These are phyloP conservation scores for Colletotrichum musae DNA, from an alignment of 2,329 filamentous ascomycete species.

Conservation along the genomic window DNA sequence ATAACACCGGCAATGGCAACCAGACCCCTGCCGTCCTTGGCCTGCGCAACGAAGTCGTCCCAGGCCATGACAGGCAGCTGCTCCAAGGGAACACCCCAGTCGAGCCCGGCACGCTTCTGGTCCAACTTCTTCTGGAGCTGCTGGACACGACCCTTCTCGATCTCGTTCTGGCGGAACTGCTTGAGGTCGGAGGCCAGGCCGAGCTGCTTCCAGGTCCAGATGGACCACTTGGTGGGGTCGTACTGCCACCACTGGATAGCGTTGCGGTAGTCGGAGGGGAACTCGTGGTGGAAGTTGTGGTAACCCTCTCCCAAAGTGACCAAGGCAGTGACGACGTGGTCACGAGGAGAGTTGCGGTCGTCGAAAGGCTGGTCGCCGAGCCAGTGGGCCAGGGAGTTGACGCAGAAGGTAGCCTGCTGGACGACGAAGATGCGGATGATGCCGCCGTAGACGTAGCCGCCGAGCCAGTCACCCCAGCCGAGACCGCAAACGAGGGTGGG, in stretches of 20 bases:
- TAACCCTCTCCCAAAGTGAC: conserved; percentile 91
- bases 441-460: conserved; percentile 87
- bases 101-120: conserved; percentile 84
- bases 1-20: conserved; percentile 87
- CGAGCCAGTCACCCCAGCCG: conserved; percentile 84
- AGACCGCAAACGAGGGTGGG: conserved; percentile 83
- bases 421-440: conserved; percentile 91
- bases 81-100: conserved; percentile 90
- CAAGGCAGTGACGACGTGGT: conserved; percentile 88
- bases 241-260: conserved; percentile 94
- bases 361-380: conserved; percentile 94
- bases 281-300: conserved; percentile 97
- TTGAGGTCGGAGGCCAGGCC: conserved; percentile 90
- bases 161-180: conserved; percentile 92
- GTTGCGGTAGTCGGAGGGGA: conserved; percentile 93
- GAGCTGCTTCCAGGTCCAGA: conserved; percentile 87
- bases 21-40: conserved; percentile 83
- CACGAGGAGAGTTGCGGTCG: conserved; percentile 91
- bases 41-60: conserved; percentile 86
- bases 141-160: conserved; percentile 91
- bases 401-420: conserved; percentile 93
- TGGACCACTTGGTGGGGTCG: conserved; percentile 92
- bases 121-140: conserved; percentile 94
- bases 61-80: conserved; percentile 88
- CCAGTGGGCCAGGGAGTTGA: conserved; percentile 93